Evolutionary conservation across 2,329 filamentous ascomycete species (phyloP).

Genomic region (Trichoderma sp.): DNA sequence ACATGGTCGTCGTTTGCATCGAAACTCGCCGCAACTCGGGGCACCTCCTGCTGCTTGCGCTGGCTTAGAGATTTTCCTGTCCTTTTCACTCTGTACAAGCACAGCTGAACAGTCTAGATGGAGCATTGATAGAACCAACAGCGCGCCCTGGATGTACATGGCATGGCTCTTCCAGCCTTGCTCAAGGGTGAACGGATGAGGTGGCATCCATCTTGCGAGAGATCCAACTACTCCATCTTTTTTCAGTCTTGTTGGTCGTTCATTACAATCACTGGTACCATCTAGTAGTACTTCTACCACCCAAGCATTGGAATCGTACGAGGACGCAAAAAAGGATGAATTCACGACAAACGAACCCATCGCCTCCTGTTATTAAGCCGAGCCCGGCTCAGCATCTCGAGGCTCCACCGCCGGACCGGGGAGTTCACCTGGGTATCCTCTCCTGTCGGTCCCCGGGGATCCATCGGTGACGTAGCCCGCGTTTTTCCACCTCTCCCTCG

Average conservation of each 20-base stretch:
- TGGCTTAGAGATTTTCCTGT: neutral
- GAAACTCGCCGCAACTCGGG: neutral
- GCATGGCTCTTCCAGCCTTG: no score
- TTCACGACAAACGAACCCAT: neutral
- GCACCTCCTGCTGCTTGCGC: neutral
- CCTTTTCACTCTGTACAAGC: neutral
- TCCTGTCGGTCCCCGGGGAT: neutral
- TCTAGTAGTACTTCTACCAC: neutral
- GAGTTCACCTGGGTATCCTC: neutral
- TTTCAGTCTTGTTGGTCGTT: no score
- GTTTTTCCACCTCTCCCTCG: neutral
- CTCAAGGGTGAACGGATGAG: no score
- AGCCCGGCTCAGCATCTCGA: constrained; percentile 8
- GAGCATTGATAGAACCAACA: neutral
- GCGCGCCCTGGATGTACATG: no score
- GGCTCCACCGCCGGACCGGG: constrained; percentile 6
- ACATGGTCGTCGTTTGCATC: constrained; percentile 5
- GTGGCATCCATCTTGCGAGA: no score
- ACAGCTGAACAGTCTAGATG: neutral
- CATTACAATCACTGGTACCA: no score
- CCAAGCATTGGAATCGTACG: neutral
- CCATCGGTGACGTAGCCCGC: constrained; percentile 19
- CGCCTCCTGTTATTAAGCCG: constrained; percentile 7
- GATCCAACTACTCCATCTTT: no score
- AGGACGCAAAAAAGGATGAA: neutral